phyloP scores from a whole-genome alignment of 257 asterid species.

The Verbascum thapsus region DNA sequence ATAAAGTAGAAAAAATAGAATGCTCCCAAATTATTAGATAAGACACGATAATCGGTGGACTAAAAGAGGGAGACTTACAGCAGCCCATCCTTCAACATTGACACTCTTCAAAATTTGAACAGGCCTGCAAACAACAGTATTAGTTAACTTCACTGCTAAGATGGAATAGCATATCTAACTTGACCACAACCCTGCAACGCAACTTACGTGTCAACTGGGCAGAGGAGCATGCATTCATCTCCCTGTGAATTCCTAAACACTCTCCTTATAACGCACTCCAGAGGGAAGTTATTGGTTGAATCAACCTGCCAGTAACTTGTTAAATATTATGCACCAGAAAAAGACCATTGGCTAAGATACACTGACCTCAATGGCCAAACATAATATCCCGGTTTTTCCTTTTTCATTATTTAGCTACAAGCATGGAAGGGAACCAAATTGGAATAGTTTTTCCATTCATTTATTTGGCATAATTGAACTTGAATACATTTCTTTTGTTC shows the following conservation, averaged over 20 bases:
- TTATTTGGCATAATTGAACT: no score
- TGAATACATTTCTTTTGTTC: no score
- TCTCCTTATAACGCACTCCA: constrained; percentile 92
- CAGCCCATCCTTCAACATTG: constrained; percentile 97
- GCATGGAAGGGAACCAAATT: no score
- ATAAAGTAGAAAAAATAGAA: not conserved
- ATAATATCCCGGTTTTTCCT: not conserved
- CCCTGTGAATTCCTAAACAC: constrained; percentile 77
- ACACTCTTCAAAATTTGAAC: constrained; percentile 91
- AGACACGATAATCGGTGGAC: constrained; percentile 19
- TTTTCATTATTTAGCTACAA: no score
- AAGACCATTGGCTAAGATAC: not conserved
- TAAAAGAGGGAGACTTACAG: constrained; percentile 59
- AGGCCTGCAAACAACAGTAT: constrained; percentile 63
- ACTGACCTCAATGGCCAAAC: not conserved
- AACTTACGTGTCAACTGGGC: constrained; percentile 97
- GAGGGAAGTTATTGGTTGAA: constrained; percentile 75
- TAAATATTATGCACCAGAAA: constrained; percentile 25
- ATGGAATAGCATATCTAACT: constrained; percentile 24
- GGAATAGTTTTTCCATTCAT: no score
- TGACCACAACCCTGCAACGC: constrained; percentile 20
- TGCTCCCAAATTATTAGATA: not conserved
- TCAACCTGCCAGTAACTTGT: constrained; percentile 65
- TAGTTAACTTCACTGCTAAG: constrained; percentile 17
- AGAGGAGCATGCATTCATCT: constrained; percentile 89